phyloP scores from a whole-genome alignment of 2,329 filamentous ascomycete species.

The Trichothecium roseum region DNA sequence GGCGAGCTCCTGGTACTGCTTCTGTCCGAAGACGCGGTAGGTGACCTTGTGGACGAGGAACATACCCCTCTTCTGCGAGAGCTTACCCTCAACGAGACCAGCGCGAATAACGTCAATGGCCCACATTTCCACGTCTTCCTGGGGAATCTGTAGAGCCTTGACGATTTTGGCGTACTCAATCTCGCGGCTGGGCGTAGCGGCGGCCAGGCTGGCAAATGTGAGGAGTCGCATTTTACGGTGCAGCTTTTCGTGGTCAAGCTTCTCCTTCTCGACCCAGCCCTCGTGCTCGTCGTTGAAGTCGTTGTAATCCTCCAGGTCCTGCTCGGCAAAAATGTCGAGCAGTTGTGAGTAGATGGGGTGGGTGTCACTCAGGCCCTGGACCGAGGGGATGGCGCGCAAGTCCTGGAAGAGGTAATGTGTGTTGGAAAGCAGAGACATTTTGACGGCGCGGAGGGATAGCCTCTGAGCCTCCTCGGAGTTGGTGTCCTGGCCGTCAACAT shows the following conservation, averaged over 20 bases:
- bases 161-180: conserved; percentile 82
- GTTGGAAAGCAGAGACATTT: conserved; percentile 40
- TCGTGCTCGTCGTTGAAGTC: conserved; percentile 91
- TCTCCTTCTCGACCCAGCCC: conserved; percentile 70
- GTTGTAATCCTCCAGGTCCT: conserved; percentile 89
- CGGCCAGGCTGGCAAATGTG: conserved; percentile 82
- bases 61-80: conserved; percentile 83
- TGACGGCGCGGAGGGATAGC: conserved; percentile 46
- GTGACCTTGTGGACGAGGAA: conserved; percentile 95
- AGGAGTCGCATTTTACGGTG: conserved; percentile 94
- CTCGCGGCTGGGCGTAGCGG: conserved; percentile 72
- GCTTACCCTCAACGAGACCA: conserved; percentile 89
- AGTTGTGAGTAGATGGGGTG: conserved; percentile 82
- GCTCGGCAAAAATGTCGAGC: conserved; percentile 88
- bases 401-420: conserved; percentile 66
- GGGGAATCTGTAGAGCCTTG: conserved; percentile 71
- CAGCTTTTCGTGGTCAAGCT: conserved; percentile 61
- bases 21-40: conserved; percentile 93
- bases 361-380: conserved; percentile 78
- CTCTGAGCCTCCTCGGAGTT: conserved; percentile 50
- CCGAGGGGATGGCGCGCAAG: conserved; percentile 67
- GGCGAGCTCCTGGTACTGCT: conserved; percentile 94
- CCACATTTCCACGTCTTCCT: conserved; percentile 91
- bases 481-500: conserved; percentile 42
- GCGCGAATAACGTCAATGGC: conserved; percentile 97